Base-by-base conservation (phyloP, 768 basidiomycete genomes). In the Hebeloma cylindrosporum region DNA sequence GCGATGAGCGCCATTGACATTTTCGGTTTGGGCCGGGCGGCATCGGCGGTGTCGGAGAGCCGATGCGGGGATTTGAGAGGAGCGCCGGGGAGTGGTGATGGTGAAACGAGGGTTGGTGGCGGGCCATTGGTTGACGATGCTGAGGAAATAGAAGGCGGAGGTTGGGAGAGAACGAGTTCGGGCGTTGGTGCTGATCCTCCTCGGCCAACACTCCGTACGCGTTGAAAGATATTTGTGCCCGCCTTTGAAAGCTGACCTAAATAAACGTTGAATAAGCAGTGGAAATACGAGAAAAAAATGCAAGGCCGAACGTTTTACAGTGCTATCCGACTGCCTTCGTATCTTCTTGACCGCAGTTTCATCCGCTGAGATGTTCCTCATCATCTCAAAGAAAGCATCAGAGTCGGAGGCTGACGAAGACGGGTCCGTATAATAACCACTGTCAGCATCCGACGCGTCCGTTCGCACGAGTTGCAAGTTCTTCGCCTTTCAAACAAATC, bases 1-100 rank as follows among this genome's bases (percentile, higher is more conserved):
- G 78, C 71, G 1, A 83, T 77, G 2, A 99, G 77, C 2, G 77
- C 75, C 3, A 74, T 51, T 0, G 93, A 92, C 80, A 92, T 90
- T 62, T 82, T 87, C 16, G 70, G 71, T 64, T 86, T 88, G 14
- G 33, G 64, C 54, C 43, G 29, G 14, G 36, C 39, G 14, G 35
- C 6, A 13, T 33, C 33, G 17, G 31, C 39, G 25, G 33, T 33
- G 7, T 38, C 40, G 17, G 26, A 18, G 10, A 27, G 43, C 1
- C 38, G 25, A 5, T 26, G 14, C 16, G 30, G 37, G 41, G 37
- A 18, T 30, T 43, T 28, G 37, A 23, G 43, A 40, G 11, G n/a
- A 29, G 38, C 29, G 21, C 34, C 11, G 40, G 32, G 8, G 34
- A 33, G 20, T 23, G 43, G 40, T 20, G 5, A 14, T 27, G 40